phyloP scores from a whole-genome alignment of 345 rosid species.

The Gynandropsis gynandra region DNA sequence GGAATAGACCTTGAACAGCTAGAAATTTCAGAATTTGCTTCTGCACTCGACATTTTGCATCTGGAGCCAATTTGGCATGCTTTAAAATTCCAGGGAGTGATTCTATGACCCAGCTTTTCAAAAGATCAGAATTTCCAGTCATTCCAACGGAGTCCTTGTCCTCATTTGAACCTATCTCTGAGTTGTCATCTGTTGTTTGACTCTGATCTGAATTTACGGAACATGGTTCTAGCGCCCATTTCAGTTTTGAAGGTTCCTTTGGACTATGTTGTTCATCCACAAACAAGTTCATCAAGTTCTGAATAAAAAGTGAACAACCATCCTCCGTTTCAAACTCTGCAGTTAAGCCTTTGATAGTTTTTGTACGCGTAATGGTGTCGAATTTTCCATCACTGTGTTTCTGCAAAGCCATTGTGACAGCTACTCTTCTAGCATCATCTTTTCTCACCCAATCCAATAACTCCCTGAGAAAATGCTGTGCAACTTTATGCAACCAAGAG shows the following conservation, averaged over 20 bases:
- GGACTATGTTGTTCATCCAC: slow-evolving; percentile 69
- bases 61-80: slow-evolving; percentile 62
- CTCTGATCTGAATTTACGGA: slow-evolving; percentile 71
- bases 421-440: slow-evolving; percentile 78
- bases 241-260: slow-evolving; percentile 58
- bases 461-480: slow-evolving; percentile 62
- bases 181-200: slow-evolving; percentile 97
- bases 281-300: slow-evolving; percentile 67
- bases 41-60: slow-evolving; percentile 65
- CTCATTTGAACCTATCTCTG: slow-evolving; percentile 74
- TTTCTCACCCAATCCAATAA: slow-evolving; percentile 62
- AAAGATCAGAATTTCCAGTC: slow-evolving; percentile 52
- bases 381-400: slow-evolving; percentile 90
- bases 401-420: slow-evolving; percentile 73
- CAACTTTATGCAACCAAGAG: slow-evolving; percentile 86
- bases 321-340: slow-evolving; percentile 70
- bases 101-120: slow-evolving; percentile 87
- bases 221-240: slow-evolving; percentile 33
- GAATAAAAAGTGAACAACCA: slow-evolving; percentile 75
- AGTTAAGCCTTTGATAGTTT: slow-evolving; percentile 72
- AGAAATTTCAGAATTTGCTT: slow-evolving; percentile 84
- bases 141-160: slow-evolving; percentile 60
- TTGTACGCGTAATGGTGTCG: slow-evolving; percentile 61
- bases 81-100: slow-evolving; percentile 74
- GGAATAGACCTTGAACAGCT: slow-evolving; percentile 88